Base-by-base conservation (phyloP, 176 grass and related monocot species). In the Oryza meridionalis region DNA sequence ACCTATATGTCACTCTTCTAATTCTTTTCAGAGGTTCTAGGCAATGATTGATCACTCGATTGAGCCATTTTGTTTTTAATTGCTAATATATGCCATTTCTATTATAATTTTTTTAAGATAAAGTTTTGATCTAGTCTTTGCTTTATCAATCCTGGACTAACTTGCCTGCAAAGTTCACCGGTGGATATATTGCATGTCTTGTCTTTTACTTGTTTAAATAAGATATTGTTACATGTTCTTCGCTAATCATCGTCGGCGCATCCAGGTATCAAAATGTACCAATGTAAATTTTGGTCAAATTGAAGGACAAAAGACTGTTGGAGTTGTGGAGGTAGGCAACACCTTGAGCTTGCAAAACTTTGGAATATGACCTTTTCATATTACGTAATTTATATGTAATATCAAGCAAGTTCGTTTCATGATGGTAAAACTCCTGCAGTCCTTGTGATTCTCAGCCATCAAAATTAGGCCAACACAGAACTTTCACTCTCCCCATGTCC, bases 251-350 rank as follows among this genome's bases (percentile, higher is more conserved):
- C 19, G 9, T 50, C 6, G 64, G 49, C 25, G 49, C 58, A 85
- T 77, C 85, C 80, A 98, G 96, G 91, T 77, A 62, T 84, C 87
- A 15, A 79, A 88, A 38, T 77, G 75, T 69, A 42, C 71, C 6
- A 86, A 77, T 84, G 75, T 98, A 82, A 77, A 93, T 87, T 98
- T 95, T 85, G 91, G 96, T 67, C 87, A 85, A 62, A 74, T 33
- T 77, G 93, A 93, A 82, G 93, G 70, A 62, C 81, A 4, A 21
- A 95, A 90, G 83, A 85, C 77, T 61, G 72, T 98, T 70, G 69
- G 65, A 69, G 84, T 98, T 80, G 88, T 79, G 83, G 89, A 98
- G 89, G 96, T 98, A 86, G 50, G 88, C 17, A 69, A 44, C 64
- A 26, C n/a, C 80, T 27, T 55, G 53, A 81, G 25, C 63, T 76